Base-by-base conservation (phyloP, 2,329 filamentous ascomycete species). In the Penicillium brevicompactum region DNA sequence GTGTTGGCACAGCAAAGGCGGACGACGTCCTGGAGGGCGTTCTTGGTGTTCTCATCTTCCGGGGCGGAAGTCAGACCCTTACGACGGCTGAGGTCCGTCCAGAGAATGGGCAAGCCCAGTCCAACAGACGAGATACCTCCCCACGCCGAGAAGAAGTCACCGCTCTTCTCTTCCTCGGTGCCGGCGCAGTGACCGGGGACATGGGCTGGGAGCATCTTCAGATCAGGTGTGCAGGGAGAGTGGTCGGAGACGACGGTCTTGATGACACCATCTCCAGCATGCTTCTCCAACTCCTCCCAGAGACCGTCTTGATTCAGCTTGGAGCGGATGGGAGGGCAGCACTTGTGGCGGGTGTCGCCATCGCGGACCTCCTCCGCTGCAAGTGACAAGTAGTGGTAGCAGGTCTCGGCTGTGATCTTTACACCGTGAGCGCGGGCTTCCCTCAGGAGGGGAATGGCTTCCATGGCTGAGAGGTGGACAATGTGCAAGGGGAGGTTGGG, bases 81-180 rank as follows among this genome's bases (percentile, higher is more conserved):
- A 40, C 89, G 82, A 59, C 84, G 82, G 69, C 82, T 79, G 31
- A 89, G 83, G 43, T 91, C 87, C 0, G 91, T 92, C 86, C 92
- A 88, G 5, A 99, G 82, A 61, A 99, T 96, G 4, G 91, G 91
- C 4, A 99, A 82, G 0, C 94, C 94, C 1, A 99, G 84, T 0
- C 94, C 94, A 16, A 99, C 93, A 4, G 90, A 94, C 4, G 90
- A 93, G 68, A 99, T 96, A 13, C 94, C 94, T 51, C 94, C 94
- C 94, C 94, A 99, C 1, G 92, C 92, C 4, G 89, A 86, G 76
- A 97, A 94, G 82, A 99, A 97, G 76, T 97, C 91, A 37, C 94
- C 94, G 10, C 74, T 68, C 16, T 77, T 70, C 6, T 67, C 65
- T 14, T 76, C 64, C 22, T 74, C 57, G 56, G 63, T 51, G 50